Evolutionary conservation across 2,329 filamentous ascomycete species (phyloP).

Genomic region (Monosporascus cannonballus): DNA sequence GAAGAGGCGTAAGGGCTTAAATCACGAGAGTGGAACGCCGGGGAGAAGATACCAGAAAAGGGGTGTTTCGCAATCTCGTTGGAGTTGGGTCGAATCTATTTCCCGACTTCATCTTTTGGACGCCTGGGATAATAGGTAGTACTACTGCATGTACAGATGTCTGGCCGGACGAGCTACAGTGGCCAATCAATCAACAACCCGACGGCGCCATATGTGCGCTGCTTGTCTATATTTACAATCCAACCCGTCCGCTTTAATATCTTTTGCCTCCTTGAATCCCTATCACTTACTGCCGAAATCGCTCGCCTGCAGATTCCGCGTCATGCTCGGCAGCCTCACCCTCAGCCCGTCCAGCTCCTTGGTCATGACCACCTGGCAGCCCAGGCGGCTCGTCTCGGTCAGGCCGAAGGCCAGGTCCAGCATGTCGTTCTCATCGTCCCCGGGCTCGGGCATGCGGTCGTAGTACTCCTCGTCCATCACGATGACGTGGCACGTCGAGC

Average conservation of each 20-base stretch:
- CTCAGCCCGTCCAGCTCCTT: slow-evolving; percentile 82
- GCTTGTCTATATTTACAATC: background rate
- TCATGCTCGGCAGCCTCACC: slow-evolving; percentile 87
- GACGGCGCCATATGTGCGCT: too few species aligned
- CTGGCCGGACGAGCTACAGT: too few species aligned
- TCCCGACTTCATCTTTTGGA: too few species aligned
- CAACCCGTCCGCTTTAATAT: background rate
- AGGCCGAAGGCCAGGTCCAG: slow-evolving; percentile 84
- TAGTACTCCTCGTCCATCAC: slow-evolving; percentile 68
- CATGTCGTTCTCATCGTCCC: slow-evolving; percentile 85
- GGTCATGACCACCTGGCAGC: slow-evolving; percentile 88
- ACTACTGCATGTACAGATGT: background rate
- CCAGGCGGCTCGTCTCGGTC: slow-evolving; percentile 76
- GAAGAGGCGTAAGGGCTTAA: slow-evolving; percentile 44
- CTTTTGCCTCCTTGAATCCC: background rate
- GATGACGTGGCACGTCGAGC: slow-evolving; percentile 89
- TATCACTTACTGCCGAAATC: slow-evolving; percentile 56
- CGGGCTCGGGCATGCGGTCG: slow-evolving; percentile 71
- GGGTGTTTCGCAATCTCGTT: slow-evolving; percentile 1
- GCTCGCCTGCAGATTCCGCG: slow-evolving; percentile 88
- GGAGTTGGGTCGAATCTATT: slow-evolving; percentile 3
- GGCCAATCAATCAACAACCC: too few species aligned
- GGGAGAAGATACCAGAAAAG: slow-evolving; percentile 14
- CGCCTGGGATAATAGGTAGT: background rate
- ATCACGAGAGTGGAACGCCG: slow-evolving; percentile 15